Base-by-base conservation (phyloP, 306 rosid genomes). In the Fragaria nilgerrensis region DNA sequence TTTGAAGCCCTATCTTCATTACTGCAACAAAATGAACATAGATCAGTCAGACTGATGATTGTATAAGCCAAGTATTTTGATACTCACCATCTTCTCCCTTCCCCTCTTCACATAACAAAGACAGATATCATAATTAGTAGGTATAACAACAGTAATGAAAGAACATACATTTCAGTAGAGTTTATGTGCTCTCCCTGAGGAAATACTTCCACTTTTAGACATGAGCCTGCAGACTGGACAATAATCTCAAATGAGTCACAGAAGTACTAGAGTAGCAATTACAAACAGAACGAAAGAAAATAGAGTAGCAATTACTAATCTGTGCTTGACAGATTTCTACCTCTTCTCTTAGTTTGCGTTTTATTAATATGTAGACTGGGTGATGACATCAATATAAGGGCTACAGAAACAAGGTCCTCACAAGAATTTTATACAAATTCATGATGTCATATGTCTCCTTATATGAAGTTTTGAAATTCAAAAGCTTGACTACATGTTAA, bases 171-270 rank as follows among this genome's bases (percentile, higher is more conserved):
- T 68, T 78, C 66, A 32, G 45, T 63, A 75, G 65, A 52, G 62
- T 77, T 82, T 64, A 73, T 78, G 75, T 81, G 75, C 50, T 82
- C 81, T 73, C 55, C 78, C 74, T 82, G 84, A 64, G 86, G 81
- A 62, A 79, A 75, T 43, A 41, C 70, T 78, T 82, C 84, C 56
- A 86, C 79, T 49, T 83, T 83, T 69, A 81, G 67, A 68, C 75
- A 61, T 73, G 43, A 52, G 62, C 84, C 84, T 80, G 79, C 64
- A 70, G 80, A 79, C 98, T 94, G 87, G 68, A 82, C 34, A 81
- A 61, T 53, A 76, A 79, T 76, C 52, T 75, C 74, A 73, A 87
- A 52, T 70, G 67, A 69, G 73, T 66, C 25, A 64, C 34, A 32
- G 37, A 67, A 68, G 50, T 59, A 44, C 73, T 72, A 11, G 14